Conservation (phyloP, 345 rosid genomes). For the Cochlearia excelsa region DNA sequence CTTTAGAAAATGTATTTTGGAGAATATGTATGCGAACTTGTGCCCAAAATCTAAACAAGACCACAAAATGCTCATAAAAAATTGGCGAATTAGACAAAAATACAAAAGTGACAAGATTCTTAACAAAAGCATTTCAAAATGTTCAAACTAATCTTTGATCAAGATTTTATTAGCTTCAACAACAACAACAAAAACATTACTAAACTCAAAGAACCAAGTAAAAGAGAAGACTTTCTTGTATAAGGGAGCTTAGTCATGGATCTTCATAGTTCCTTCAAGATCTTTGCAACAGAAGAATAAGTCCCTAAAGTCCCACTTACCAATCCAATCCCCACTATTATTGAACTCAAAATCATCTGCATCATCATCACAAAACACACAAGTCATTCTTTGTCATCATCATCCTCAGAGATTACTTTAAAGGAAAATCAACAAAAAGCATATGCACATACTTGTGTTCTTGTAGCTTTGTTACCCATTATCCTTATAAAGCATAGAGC, state of each 20-base stretch:
- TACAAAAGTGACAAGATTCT: no score
- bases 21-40: no score
- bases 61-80: no score
- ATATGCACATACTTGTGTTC: constrained; percentile 47
- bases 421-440: background rate
- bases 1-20: no score
- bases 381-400: constrained; percentile 6
- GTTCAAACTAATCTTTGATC: constrained; percentile 6
- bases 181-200: background rate
- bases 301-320: constrained; percentile 62
- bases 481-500: constrained; percentile 75
- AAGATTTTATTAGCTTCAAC: constrained; percentile 28
- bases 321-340: constrained; percentile 45
- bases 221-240: constrained; percentile 10
- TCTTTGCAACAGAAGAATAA: constrained; percentile 49
- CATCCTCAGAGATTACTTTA: background rate
- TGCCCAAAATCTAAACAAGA: no score
- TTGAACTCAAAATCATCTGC: constrained; percentile 51
- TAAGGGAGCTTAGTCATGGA: background rate
- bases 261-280: constrained; percentile 37
- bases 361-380: constrained; percentile 3
- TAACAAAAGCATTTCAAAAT: no score
- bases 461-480: constrained; percentile 64
- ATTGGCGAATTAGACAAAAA: no score
- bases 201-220: constrained; percentile 7